phyloP scores from a whole-genome alignment of 164 flowering plant species.

The Magnolia changhungtana region DNA sequence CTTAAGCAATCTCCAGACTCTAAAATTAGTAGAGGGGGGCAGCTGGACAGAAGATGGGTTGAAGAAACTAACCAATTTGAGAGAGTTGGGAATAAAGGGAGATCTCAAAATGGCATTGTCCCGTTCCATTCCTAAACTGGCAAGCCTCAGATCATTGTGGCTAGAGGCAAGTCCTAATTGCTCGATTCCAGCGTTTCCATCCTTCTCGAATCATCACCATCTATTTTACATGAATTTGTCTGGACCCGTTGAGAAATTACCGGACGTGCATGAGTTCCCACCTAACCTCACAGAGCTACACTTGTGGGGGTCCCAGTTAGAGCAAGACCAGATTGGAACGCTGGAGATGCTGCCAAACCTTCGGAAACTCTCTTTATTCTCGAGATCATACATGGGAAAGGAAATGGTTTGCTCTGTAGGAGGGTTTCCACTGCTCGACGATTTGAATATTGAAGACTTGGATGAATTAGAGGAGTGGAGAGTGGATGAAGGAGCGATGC shows the following conservation, averaged over 20 bases:
- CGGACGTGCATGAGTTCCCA: neutral
- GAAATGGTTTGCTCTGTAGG: neutral
- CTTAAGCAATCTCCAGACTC: neutral
- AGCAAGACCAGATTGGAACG: neutral
- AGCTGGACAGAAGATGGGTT: neutral
- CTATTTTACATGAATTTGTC: neutral
- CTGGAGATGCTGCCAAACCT: conserved; percentile 3
- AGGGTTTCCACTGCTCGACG: neutral
- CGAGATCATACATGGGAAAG: conserved; percentile 12
- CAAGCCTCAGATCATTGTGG: neutral
- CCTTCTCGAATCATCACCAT: neutral
- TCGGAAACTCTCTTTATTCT: neutral
- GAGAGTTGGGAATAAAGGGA: neutral
- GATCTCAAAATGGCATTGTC: neutral
- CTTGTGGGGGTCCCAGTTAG: neutral
- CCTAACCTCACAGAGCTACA: neutral
- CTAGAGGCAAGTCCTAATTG: neutral
- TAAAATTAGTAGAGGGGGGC: neutral
- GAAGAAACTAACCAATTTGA: neutral
- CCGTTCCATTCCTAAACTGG: neutral
- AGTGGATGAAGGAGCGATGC: neutral
- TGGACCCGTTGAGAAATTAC: neutral
- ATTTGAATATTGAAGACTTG: neutral
- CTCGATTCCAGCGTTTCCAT: neutral
- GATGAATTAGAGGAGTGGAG: conserved; percentile 1